These are phyloP conservation scores for Volvox africanus DNA, from an alignment of 139 green algal species.

Conservation along the genomic window DNA sequence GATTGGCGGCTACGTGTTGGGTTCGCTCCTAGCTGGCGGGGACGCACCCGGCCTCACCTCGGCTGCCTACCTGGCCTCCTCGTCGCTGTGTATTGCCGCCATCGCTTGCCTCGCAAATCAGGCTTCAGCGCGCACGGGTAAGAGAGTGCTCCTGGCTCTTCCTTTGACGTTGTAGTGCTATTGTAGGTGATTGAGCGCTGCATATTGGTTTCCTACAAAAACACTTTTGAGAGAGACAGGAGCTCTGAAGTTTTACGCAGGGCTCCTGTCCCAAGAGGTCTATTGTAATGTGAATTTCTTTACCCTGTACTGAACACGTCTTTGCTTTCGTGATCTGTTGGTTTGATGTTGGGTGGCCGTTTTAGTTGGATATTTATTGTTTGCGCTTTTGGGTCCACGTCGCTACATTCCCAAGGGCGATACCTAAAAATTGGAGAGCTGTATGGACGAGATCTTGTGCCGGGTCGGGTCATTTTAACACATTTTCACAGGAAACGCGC, in stretches of 20 bases:
- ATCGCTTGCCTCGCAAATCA: conserved; percentile 89
- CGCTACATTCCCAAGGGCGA: background rate
- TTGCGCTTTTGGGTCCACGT: background rate
- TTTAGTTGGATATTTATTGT: background rate
- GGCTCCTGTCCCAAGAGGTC: too few species aligned
- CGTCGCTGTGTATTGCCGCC: conserved; percentile 87
- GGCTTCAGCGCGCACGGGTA: conserved; percentile 73
- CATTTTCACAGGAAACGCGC: conserved; percentile 73
- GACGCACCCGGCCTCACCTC: conserved; percentile 68
- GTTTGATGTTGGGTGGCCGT: background rate
- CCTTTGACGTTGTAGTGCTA: background rate
- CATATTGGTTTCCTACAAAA: too few species aligned
- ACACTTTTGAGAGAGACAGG: too few species aligned
- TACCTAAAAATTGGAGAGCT: background rate
- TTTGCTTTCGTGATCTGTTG: too few species aligned
- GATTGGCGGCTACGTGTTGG: conserved; percentile 57
- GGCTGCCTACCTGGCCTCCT: conserved; percentile 80
- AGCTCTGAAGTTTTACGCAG: too few species aligned
- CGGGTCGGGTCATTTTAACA: background rate
- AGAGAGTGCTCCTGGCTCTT: background rate
- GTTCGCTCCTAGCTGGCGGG: conserved; percentile 64
- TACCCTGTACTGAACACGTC: too few species aligned
- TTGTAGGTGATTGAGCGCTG: background rate
- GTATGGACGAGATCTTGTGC: background rate
- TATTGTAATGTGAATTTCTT: too few species aligned